A percentile compares a stretch with the other conserved stretches of the same genome.
phyloP scores from a whole-genome alignment of 805 yeast genomes.

The Monosporozyma yasuniensis region DNA sequence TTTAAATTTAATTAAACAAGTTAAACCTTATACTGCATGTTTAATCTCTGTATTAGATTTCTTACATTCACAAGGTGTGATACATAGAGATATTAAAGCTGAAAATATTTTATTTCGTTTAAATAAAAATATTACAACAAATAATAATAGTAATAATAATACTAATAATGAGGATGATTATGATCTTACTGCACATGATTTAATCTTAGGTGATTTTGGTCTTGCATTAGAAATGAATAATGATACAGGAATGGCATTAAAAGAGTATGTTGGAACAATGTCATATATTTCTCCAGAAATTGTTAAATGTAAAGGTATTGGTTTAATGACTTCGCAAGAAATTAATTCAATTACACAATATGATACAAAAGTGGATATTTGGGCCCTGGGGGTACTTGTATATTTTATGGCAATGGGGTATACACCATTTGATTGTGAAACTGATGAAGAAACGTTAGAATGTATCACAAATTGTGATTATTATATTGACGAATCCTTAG shows the following conservation, averaged over 20 bases:
- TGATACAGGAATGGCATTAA: conserved; percentile 28
- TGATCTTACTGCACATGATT: conserved; percentile 27
- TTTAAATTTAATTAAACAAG: conserved; percentile 39
- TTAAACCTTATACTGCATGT: conserved; percentile 40
- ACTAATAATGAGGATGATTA: conserved; percentile 26
- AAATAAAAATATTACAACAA: conserved; percentile 1
- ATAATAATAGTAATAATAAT: background rate
- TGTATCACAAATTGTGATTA: conserved; percentile 55
- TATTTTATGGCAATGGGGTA: conserved; percentile 67
- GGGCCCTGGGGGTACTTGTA: conserved; percentile 69
- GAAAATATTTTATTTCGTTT: conserved; percentile 52
- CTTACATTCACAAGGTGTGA: conserved; percentile 49
- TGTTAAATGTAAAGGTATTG: conserved; percentile 32
- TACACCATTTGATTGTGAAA: conserved; percentile 70
- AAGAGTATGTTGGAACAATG: conserved; percentile 56
- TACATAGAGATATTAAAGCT: conserved; percentile 67
- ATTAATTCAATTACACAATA: conserved; percentile 31
- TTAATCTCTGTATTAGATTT: conserved; percentile 48
- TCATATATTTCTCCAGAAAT: conserved; percentile 74
- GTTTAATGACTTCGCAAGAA: conserved; percentile 13
- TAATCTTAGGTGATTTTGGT: conserved; percentile 43
- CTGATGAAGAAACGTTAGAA: conserved; percentile 55
- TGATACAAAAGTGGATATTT: conserved; percentile 53
- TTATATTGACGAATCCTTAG: conserved; percentile 50
- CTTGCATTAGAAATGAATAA: conserved; percentile 43